phyloP scores from a whole-genome alignment of 2,329 filamentous ascomycete species.

The Coniochaeta sp. region DNA sequence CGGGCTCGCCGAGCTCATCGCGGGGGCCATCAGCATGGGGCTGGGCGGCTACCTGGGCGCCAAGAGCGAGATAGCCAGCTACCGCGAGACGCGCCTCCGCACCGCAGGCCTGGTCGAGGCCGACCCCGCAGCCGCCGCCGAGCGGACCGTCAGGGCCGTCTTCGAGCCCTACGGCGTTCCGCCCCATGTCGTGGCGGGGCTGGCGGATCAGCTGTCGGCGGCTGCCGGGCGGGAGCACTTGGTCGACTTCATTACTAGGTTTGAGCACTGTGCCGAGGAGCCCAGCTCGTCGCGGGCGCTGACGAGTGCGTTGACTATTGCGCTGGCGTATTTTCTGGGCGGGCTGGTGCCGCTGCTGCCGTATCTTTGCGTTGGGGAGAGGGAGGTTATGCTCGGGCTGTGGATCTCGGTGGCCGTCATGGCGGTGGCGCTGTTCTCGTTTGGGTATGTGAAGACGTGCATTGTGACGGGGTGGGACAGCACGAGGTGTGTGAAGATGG shows the following conservation, averaged over 20 bases:
- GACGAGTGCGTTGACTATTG: constrained; percentile 55
- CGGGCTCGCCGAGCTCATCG: constrained; percentile 64
- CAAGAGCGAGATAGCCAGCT: constrained; percentile 34
- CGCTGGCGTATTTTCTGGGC: constrained; percentile 58
- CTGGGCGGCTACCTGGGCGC: constrained; percentile 64
- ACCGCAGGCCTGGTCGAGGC: constrained; percentile 26
- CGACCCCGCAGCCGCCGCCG: constrained; percentile 26
- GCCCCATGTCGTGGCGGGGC: constrained; percentile 24
- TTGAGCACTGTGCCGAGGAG: constrained; percentile 37
- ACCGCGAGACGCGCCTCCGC: constrained; percentile 33
- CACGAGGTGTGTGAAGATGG: constrained; percentile 3
- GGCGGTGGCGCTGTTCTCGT: constrained; percentile 49
- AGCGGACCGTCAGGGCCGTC: constrained; percentile 33
- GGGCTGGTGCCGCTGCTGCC: constrained; percentile 60
- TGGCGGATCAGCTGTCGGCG: constrained; percentile 38
- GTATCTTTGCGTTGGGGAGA: constrained; percentile 47
- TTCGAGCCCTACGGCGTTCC: constrained; percentile 32
- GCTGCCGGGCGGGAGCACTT: constrained; percentile 31
- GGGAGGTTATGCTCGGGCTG: constrained; percentile 35
- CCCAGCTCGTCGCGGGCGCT: constrained; percentile 30
- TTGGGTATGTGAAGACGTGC: constrained; percentile 55
- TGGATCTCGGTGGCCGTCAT: constrained; percentile 51
- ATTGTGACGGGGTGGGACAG: constrained; percentile 11
- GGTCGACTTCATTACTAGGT: constrained; percentile 48
- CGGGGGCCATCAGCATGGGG: constrained; percentile 68